These are phyloP conservation scores for Chytriomyces hyalinus DNA, from an alignment of 192 early-diverging fungal genomes.

Conservation along the genomic window DNA sequence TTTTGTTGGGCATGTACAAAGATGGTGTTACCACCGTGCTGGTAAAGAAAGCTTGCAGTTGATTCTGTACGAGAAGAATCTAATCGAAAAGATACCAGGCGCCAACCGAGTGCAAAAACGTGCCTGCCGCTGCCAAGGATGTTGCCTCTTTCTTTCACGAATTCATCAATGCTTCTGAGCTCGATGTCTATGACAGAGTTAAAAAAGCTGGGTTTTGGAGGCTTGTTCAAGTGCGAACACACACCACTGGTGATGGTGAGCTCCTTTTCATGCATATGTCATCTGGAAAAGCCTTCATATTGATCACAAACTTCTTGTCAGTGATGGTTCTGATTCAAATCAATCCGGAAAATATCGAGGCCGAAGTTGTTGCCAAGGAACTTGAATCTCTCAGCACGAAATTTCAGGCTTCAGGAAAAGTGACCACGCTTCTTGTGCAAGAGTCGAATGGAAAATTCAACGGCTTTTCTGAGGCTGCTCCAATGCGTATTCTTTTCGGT, in stretches of 20 bases:
- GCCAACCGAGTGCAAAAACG: constrained; percentile 52
- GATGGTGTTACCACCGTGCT: constrained; percentile 65
- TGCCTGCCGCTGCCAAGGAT: constrained; percentile 53
- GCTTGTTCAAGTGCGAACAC: constrained; percentile 64
- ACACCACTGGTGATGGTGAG: constrained; percentile 63
- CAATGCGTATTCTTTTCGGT: constrained; percentile 57
- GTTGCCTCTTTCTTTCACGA: constrained; percentile 56
- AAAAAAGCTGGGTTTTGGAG: constrained; percentile 70
- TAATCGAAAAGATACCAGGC: constrained; percentile 1
- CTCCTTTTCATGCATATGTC: constrained; percentile 1
- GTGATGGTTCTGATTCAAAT: constrained; percentile 70
- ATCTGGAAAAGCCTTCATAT: neutral
- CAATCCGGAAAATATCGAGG: constrained; percentile 52
- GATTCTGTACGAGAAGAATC: neutral
- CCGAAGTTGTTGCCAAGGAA: constrained; percentile 38
- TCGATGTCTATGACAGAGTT: constrained; percentile 52
- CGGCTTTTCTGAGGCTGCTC: constrained; percentile 59
- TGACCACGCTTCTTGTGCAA: constrained; percentile 61
- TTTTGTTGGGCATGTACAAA: constrained; percentile 69
- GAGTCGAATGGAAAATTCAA: constrained; percentile 56
- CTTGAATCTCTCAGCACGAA: constrained; percentile 37
- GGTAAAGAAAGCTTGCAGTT: constrained; percentile 12
- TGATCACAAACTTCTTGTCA: constrained; percentile 14
- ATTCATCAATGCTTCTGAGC: constrained; percentile 36
- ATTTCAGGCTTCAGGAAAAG: constrained; percentile 25